Evolutionary conservation across 2,329 filamentous ascomycete genomes (phyloP).

Genomic region (Scytalidium lignicola): DNA sequence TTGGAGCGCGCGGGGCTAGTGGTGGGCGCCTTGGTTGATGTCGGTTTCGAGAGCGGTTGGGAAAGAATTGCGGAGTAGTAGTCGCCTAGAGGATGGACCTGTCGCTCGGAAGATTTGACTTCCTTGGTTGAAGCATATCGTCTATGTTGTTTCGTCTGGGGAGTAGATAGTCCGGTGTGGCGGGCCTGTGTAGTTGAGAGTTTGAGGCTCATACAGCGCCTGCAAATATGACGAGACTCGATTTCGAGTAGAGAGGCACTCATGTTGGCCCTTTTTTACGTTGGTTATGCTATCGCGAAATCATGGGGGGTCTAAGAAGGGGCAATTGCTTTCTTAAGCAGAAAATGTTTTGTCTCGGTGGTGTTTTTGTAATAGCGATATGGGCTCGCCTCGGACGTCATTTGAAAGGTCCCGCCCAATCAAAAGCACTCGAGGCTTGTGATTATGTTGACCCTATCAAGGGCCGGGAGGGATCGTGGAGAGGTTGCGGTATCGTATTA

Average conservation of each 20-base stretch:
- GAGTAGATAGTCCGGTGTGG: neutral
- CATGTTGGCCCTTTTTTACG: neutral
- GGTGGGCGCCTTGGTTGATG: constrained; percentile 2
- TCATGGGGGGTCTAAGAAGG: constrained; percentile 10
- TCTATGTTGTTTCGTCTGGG: constrained; percentile 1
- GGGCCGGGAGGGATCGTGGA: too few relatives aligned
- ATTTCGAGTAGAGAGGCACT: neutral
- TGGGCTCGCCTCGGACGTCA: constrained; percentile 1
- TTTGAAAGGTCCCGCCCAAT: constrained; percentile 1
- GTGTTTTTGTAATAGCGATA: too few relatives aligned
- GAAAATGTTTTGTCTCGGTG: neutral
- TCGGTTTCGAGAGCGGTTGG: constrained; percentile 5
- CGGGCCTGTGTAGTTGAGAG: constrained; percentile 4
- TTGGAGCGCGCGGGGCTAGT: neutral
- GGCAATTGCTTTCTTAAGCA: neutral
- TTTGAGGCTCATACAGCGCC: constrained; percentile 10
- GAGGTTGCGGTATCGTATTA: too few relatives aligned
- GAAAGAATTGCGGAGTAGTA: constrained; percentile 55
- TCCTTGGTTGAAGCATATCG: constrained; percentile 7
- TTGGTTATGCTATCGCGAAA: constrained; percentile 14
- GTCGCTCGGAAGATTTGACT: constrained; percentile 15
- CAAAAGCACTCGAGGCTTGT: too few relatives aligned
- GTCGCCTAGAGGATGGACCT: constrained; percentile 44
- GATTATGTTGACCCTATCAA: too few relatives aligned
- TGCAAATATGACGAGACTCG: neutral